These are phyloP conservation scores for Macrocybe gigantea DNA, from an alignment of 768 basidiomycete genomes.

Conservation along the genomic window DNA sequence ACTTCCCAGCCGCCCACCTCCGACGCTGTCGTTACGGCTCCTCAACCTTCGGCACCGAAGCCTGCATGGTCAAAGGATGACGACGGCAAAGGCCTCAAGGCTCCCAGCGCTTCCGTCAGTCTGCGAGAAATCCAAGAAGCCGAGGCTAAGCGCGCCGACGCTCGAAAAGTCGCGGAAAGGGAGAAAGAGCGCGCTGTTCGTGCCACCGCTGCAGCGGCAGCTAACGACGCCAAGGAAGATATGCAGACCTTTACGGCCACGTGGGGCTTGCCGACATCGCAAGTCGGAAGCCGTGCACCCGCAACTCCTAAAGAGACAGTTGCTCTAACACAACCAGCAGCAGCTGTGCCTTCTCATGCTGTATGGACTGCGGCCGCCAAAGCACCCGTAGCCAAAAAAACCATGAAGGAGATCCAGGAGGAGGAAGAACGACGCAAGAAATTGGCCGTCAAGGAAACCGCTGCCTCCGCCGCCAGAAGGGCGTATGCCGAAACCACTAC, in stretches of 20 bases:
- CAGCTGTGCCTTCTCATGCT: conserved; percentile 22
- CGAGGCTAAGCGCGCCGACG: conserved; percentile 77
- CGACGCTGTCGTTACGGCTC: not conserved
- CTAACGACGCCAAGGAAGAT: conserved; percentile 45
- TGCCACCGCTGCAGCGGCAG: conserved; percentile 26
- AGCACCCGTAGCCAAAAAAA: conserved; percentile 64
- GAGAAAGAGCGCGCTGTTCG: conserved; percentile 62
- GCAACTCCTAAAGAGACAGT: conserved; percentile 35
- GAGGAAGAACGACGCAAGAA: conserved; percentile 91
- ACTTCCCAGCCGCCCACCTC: conserved; percentile 2
- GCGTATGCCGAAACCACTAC: conserved; percentile 76
- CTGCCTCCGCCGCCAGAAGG: conserved; percentile 52
- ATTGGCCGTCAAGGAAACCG: conserved; percentile 51
- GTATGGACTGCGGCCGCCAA: conserved; percentile 74
- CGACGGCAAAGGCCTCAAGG: conserved; percentile 53
- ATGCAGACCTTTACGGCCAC: conserved; percentile 60
- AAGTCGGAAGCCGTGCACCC: conserved; percentile 48
- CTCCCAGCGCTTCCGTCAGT: conserved; percentile 45
- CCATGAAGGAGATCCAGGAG: conserved; percentile 98
- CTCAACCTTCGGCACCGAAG: conserved; percentile 24
- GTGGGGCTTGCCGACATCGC: conserved; percentile 87
- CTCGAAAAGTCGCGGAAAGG: conserved; percentile 67
- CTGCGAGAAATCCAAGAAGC: conserved; percentile 94
- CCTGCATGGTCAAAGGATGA: conserved; percentile 67
- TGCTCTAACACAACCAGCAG: conserved; percentile 20